phyloP scores from a whole-genome alignment of 495 filamentous ascomycete species.

The Tuber calosporum region DNA sequence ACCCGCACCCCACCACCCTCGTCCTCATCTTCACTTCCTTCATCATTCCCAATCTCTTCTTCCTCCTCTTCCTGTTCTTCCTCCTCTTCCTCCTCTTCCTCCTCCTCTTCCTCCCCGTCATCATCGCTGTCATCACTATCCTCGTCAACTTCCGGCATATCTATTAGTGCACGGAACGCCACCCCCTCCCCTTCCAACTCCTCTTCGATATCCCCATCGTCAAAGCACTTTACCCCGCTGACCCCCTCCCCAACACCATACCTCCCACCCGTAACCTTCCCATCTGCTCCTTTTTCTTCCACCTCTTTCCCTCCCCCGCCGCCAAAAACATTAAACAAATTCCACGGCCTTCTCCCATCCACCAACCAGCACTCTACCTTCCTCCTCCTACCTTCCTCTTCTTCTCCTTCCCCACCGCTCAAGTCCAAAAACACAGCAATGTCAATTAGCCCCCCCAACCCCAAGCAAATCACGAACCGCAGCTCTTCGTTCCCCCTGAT shows the following conservation, averaged over 20 bases:
- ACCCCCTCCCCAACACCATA: constrained; percentile 42
- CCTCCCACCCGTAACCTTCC: constrained; percentile 52
- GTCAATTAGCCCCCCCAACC: constrained; percentile 85
- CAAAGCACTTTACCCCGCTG: constrained; percentile 51
- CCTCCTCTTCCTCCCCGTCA: constrained; percentile 44
- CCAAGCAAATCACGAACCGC: constrained; percentile 74
- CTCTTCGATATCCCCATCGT: constrained; percentile 93
- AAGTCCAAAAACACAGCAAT: constrained; percentile 66
- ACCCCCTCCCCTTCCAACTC: constrained; percentile 66
- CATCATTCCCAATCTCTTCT: constrained; percentile 1
- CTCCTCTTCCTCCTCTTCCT: constrained; percentile 6
- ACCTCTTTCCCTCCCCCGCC: constrained; percentile 50
- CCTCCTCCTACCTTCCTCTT: constrained; percentile 42
- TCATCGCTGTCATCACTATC: constrained; percentile 52
- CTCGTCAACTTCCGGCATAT: constrained; percentile 87
- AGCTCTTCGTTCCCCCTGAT: constrained; percentile 38
- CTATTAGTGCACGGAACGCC: constrained; percentile 70
- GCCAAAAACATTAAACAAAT: constrained; percentile 85
- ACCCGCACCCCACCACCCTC: constrained; percentile 35
- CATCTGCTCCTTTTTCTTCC: constrained; percentile 50
- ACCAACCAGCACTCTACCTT: constrained; percentile 89
- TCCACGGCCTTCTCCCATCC: constrained; percentile 89
- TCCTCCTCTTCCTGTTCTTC: constrained; percentile 12
- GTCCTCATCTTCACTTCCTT: constrained; percentile 43
- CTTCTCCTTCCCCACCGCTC: constrained; percentile 46